phyloP scores from a whole-genome alignment of 2,329 filamentous ascomycete species.

The Fusarium fracticaudum region DNA sequence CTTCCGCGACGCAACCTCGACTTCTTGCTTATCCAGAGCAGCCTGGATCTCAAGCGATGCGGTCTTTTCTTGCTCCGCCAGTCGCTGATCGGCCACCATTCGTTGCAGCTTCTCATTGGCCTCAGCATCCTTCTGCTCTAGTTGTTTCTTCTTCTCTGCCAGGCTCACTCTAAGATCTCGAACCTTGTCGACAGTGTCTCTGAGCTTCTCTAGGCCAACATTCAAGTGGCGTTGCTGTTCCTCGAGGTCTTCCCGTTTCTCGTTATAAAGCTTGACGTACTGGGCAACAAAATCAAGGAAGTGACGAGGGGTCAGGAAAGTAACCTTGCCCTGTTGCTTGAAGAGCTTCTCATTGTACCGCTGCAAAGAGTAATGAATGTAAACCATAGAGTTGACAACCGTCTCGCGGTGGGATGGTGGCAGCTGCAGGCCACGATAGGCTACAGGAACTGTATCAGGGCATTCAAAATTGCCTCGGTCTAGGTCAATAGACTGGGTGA shows the following conservation, averaged over 20 bases:
- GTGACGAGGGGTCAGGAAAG: slow-evolving; percentile 94
- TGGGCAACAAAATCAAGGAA: slow-evolving; percentile 98
- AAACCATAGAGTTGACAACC: slow-evolving; percentile 98
- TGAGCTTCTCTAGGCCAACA: slow-evolving; percentile 95
- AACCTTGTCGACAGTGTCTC: slow-evolving; percentile 97
- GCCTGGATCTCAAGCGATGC: slow-evolving; percentile 89
- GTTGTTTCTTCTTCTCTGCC: slow-evolving; percentile 91
- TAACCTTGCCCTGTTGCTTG: slow-evolving; percentile 91
- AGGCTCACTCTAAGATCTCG: slow-evolving; percentile 89
- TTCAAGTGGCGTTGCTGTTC: slow-evolving; percentile 99
- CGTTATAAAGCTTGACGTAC: slow-evolving; percentile 96
- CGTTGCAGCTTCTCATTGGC: slow-evolving; percentile 97
- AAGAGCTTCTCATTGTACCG: slow-evolving; percentile 87
- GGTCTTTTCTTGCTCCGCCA: slow-evolving; percentile 90
- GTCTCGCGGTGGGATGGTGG: slow-evolving; percentile 92
- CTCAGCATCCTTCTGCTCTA: slow-evolving; percentile 93
- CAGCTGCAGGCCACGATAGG: slow-evolving; percentile 84
- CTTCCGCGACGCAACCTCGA: slow-evolving; percentile 82
- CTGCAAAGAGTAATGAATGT: slow-evolving; percentile 95
- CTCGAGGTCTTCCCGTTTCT: slow-evolving; percentile 97
- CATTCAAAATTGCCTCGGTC: slow-evolving; percentile 87
- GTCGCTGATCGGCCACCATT: slow-evolving; percentile 95
- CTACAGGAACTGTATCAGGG: slow-evolving; percentile 91
- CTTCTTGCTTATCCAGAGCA: slow-evolving; percentile 87
- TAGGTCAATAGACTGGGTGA: slow-evolving; percentile 95